phyloP scores from a whole-genome alignment of 192 early-diverging fungal species.

The Kappamyces sp. region DNA sequence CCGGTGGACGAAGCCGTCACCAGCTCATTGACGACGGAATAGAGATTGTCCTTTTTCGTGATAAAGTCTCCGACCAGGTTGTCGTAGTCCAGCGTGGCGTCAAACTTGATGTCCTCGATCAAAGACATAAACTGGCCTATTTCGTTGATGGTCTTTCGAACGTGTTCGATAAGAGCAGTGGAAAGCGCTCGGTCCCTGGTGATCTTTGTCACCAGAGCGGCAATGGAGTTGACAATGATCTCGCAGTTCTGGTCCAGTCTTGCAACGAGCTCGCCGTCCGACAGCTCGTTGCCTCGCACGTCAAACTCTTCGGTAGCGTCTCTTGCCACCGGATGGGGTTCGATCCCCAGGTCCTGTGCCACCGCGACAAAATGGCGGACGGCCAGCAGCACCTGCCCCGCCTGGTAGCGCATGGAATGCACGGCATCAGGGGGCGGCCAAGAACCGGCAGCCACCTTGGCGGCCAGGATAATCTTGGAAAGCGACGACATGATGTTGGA shows the following conservation, averaged over 20 bases:
- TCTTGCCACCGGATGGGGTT: conserved; percentile 12
- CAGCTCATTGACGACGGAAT: conserved; percentile 34
- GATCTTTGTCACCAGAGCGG: conserved; percentile 30
- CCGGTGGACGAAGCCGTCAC: conserved; percentile 51
- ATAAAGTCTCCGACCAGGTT: conserved; percentile 28
- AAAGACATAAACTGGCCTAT: conserved; percentile 42
- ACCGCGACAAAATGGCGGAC: conserved; percentile 74
- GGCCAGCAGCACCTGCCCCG: conserved; percentile 71
- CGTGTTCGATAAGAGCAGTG: conserved; percentile 33
- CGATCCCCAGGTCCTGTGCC: conserved; percentile 55
- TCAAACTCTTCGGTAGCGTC: conserved; percentile 35
- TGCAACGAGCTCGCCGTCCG: conserved; percentile 31
- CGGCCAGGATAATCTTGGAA: conserved; percentile 76
- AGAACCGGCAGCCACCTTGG: conserved; percentile 75
- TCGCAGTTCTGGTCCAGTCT: conserved; percentile 34
- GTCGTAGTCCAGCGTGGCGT: conserved; percentile 17
- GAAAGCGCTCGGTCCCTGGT: conserved; percentile 24
- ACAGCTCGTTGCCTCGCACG: conserved; percentile 26
- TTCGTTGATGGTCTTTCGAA: conserved; percentile 36
- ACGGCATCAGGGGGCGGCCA: conserved; percentile 87
- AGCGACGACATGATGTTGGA: conserved; percentile 70
- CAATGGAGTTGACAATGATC: conserved; percentile 27
- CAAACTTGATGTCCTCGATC: conserved; percentile 42
- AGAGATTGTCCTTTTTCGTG: conserved; percentile 33
- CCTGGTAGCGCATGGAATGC: conserved; percentile 70